Base-by-base conservation (phyloP, 2,329 filamentous ascomycete species). In the Trichoderma sp. region DNA sequence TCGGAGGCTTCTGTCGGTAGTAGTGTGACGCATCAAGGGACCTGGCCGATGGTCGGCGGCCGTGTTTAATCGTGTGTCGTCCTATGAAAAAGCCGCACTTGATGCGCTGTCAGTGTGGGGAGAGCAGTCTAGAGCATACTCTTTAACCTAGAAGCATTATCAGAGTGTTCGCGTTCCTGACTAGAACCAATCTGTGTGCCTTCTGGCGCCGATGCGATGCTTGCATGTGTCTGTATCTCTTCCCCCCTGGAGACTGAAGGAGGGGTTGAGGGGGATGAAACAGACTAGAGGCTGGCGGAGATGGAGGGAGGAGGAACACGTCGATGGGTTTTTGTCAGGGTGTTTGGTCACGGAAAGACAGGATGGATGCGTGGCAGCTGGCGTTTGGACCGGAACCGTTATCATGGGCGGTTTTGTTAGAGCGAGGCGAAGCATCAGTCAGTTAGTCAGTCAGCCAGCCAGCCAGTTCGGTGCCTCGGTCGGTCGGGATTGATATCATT, bases 371-470 rank as follows among this genome's bases (percentile, higher is more conserved):
- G 59, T 63, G 59, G 59, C 59, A 41, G 48, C 4, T 26, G 41
- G 50, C 59, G 59, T 63, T 63, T 63, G 59, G 59, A 63, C 54
- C 50, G 50, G 59, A 54, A 47, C 54, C 39, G 59, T 26, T 63
- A 50, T 39, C n/a, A 14, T 52, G 59, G 48, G 24, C 59, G 14
- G 21, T 45, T n/a, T n/a, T 50, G 50, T 24, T 50, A 43, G 55
- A 43, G 63, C 63, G 64, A 64, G 55, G 70, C 66, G 50, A 52
- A 57, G 52, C 68, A 67, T 30, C 9, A 9, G 9, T 30, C 30
- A 7, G 30, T 30, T 3, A 24, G 21, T 24, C 21, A 34, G 7
- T 10, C 30, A 34, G 30, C 9, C 30, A 34, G 3, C 9, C 7
- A 34, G 9, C 9, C 30, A 34, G 10, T 39, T 69, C 44, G 66